A percentile compares a stretch with the other conserved stretches of the same genome.
phyloP scores from a whole-genome alignment of 148 eudicot genomes.

The Silene uniflora region DNA sequence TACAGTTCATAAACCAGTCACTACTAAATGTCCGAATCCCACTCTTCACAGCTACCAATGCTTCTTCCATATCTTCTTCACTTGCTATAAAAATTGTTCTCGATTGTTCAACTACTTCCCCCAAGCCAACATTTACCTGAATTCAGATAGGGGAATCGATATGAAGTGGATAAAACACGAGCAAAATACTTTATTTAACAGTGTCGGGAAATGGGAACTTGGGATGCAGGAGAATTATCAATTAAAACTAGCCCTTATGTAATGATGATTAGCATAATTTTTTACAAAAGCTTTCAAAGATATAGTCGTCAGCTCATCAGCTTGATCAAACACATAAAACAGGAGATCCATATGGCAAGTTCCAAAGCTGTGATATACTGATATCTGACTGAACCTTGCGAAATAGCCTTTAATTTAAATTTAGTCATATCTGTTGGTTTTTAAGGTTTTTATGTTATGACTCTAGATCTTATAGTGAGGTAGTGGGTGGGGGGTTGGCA shows the following conservation, averaged over 20 bases:
- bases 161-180: not conserved
- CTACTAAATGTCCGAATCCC: conserved; percentile 63
- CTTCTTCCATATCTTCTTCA: conserved; percentile 43
- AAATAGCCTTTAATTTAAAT: too few species aligned
- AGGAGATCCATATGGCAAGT: not conserved
- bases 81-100: conserved; percentile 62
- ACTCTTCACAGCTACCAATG: conserved; percentile 53
- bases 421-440: not conserved
- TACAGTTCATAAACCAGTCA: conserved; percentile 88
- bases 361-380: not conserved
- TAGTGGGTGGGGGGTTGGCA: not conserved
- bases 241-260: not conserved
- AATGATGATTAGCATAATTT: not conserved
- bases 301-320: not conserved
- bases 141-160: not conserved
- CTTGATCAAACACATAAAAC: not conserved
- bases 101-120: conserved; percentile 33
- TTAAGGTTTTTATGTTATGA: not conserved
- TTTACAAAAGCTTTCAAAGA: not conserved
- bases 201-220: not conserved
- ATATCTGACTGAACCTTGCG: not conserved
- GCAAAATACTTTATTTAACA: not conserved
- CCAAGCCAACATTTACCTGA: conserved; percentile 49
- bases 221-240: too few species aligned
- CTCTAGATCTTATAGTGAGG: not conserved